Base-by-base conservation (phyloP, 1,284 basidiomycete species). In the Fomitiporia mediterranea region DNA sequence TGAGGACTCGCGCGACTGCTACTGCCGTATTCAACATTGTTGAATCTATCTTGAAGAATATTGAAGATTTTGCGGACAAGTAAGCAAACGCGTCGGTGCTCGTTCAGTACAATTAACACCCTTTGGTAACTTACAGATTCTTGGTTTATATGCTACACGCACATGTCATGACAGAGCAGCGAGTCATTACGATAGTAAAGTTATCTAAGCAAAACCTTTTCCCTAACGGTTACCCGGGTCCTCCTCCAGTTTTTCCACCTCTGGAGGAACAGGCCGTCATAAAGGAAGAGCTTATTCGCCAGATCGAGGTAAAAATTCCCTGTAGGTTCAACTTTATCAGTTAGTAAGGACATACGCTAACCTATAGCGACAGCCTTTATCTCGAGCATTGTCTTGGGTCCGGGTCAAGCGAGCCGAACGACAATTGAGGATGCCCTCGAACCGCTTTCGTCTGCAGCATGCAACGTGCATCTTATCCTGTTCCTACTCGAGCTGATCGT, bases 161-260 rank as follows among this genome's bases (percentile, higher is more conserved):
- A 0, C 68, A 76, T 46, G 69, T 80, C n/a, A 71, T 90, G 23
- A 83, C 82, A 2, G 72, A 81, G 1, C 60, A 69, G 1, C 73
- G 77, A 56, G 67, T 84, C 50, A 72, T 80, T 44, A 71, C 70
- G 51, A 65, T 76, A 55, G 69, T 81, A 27, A 75, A 78, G 46
- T 65, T 73, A 6, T 72, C 79, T 5, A 89, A 88, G 62, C 75
- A 76, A 21, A 77, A 81, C 2, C 74, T 94, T 37, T 93, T 91
- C 65, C 90, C 91, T 3, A 83, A 86, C 58, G 91, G 90, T 19
- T 89, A 89, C 70, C 89, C 89, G 1, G 84, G 78, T 0, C 79
- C 82, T 0, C 67, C 82, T 0, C 81, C 84, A 4, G 70, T 75
- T 2, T 85, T 89, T 51, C 91, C 90, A 23, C 81, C 81, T 0